Percentiles rank a stretch among this genome's conserved stretches.
phyloP scores from a whole-genome alignment of 2,329 filamentous ascomycete genomes.

The Curvularia verruculosa region DNA sequence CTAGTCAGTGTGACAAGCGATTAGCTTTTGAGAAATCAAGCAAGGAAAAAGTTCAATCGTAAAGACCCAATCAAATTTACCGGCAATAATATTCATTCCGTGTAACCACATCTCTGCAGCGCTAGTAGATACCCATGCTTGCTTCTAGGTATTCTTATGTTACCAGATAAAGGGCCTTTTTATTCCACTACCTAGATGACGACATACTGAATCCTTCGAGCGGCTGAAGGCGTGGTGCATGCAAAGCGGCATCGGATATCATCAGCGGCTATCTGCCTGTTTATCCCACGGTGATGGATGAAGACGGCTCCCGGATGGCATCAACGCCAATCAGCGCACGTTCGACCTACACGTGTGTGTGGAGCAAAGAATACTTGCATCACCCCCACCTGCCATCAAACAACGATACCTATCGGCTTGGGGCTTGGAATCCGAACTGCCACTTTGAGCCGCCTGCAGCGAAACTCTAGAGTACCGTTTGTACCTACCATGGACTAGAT shows the following conservation, averaged over 20 bases:
- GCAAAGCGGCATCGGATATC: background rate
- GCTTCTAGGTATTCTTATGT: background rate
- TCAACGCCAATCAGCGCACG: background rate
- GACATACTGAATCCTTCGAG: background rate
- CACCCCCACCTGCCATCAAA: background rate
- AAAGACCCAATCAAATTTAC: conserved; percentile 19
- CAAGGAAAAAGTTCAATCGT: conserved; percentile 42
- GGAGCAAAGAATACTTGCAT: background rate
- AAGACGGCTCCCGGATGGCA: background rate
- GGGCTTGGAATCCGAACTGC: background rate
- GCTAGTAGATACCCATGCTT: background rate
- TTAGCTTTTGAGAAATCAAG: conserved; percentile 42
- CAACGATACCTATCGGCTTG: background rate
- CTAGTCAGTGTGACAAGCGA: conserved; percentile 37
- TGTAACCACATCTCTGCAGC: background rate
- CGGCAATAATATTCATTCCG: background rate
- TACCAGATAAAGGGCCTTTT: background rate
- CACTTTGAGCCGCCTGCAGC: background rate
- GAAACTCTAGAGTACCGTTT: background rate
- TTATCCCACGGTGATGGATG: background rate
- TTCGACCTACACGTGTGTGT: conserved; percentile 2
- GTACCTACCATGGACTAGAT: background rate
- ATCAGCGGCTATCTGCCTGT: background rate
- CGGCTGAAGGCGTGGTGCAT: too few relatives aligned
- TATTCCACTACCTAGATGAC: background rate